Evolutionary conservation across 768 basidiomycete genomes (phyloP), one percentile per base, ranked within the genome.

Genomic region (Auricularia sp.): DNA sequence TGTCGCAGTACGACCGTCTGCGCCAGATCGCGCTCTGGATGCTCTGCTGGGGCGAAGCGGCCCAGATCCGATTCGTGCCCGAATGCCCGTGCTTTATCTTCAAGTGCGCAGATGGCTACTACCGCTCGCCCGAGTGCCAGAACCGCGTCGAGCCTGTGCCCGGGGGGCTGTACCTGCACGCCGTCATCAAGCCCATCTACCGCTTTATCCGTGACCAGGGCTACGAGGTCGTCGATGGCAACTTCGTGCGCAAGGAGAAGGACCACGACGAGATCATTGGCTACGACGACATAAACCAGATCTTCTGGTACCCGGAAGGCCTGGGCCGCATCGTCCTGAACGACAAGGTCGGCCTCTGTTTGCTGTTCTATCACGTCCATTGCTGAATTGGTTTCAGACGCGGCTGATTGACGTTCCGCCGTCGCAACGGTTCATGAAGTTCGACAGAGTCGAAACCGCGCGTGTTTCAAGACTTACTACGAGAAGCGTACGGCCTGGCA

Each of bases 291-390:
- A 89, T 98, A 67, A 99, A 99, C 73, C 96, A 99, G 74, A 77
- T 99, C 59, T 99, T 99, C 76, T 99, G 96, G 97, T 99, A 98
- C 74, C 97, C 96, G 2, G 97, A 99, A 68, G 97, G 97, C 36
- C 94, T 99, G 70, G 90, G 94, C 10, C 80, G 92, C 36, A 98
- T 99, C 70, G 84, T 87, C 2, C 81, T 98, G 51, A 83, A 78
- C 18, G 93, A 98, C 80, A 96, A 93, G 84, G 93, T 92, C 68
- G 14, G 74, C 66, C n/a, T 5, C 39, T n/a, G n/a, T n/a, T n/a
- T n/a, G n/a, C n/a, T n/a, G n/a, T n/a, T n/a, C n/a, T n/a, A n/a
- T n/a, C n/a, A n/a, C n/a, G n/a, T n/a, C n/a, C n/a, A n/a, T n/a
- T n/a, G n/a, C n/a, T n/a, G n/a, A n/a, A 47, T 58, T 65, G 54